Conservation (phyloP, 1,284 basidiomycete species). For the Ceratobasidium sp. region DNA sequence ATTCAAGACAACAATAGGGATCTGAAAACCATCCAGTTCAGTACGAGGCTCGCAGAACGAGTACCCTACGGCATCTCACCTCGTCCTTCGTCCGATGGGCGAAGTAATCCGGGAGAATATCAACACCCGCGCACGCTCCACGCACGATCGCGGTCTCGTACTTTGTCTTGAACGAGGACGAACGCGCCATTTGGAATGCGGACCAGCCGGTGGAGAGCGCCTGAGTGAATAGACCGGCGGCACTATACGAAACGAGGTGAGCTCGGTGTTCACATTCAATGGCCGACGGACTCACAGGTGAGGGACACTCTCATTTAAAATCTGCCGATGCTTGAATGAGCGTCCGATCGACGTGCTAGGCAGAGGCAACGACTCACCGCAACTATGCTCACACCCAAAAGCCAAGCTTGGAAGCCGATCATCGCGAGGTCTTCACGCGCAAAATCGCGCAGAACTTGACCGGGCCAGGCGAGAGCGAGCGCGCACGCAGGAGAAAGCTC, state of each 20-base stretch:
- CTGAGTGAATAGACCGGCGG: constrained; percentile 74
- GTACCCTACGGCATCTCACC: background rate
- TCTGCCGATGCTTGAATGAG: constrained; percentile 1
- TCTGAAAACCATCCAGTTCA: constrained; percentile 53
- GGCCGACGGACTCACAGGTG: constrained; percentile 8
- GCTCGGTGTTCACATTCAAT: background rate
- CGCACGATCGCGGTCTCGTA: constrained; percentile 68
- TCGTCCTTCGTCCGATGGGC: constrained; percentile 53
- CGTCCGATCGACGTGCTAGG: background rate
- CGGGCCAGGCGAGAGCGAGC: constrained; percentile 24
- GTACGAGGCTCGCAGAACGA: constrained; percentile 5
- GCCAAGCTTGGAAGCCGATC: constrained; percentile 81
- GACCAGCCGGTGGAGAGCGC: constrained; percentile 76
- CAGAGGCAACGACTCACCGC: constrained; percentile 56
- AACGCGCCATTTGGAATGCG: constrained; percentile 69
- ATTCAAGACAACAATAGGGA: constrained; percentile 72
- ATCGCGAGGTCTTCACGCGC: constrained; percentile 81
- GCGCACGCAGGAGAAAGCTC: constrained; percentile 28
- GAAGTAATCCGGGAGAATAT: constrained; percentile 57
- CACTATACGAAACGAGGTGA: background rate
- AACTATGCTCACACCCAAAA: constrained; percentile 79
- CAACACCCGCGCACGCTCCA: constrained; percentile 66
- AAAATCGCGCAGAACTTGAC: constrained; percentile 60
- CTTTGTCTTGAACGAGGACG: constrained; percentile 64
- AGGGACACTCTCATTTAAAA: constrained; percentile 38